A percentile compares a stretch with the other conserved stretches of the same genome.
Evolutionary conservation across 106 monocot species (phyloP).

Genomic region (Agapanthus africanus): DNA sequence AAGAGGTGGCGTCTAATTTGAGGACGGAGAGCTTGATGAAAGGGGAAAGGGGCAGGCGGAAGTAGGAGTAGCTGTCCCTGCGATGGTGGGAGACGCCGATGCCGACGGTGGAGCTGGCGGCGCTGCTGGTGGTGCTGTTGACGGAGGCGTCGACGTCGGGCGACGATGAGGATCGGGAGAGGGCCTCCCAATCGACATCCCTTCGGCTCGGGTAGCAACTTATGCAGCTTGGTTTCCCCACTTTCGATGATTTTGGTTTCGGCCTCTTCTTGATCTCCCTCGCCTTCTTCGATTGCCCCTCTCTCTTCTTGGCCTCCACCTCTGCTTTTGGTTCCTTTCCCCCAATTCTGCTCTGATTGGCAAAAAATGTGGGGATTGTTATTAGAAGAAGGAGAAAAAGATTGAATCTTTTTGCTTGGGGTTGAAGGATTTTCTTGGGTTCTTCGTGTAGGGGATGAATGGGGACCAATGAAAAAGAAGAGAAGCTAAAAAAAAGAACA

Average conservation of each 20-base stretch:
- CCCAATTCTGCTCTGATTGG: too few species aligned
- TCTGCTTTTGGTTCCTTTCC: neutral
- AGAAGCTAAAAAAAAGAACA: too few species aligned
- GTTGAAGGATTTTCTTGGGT: too few species aligned
- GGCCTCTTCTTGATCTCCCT: neutral
- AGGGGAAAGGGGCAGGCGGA: constrained; percentile 30
- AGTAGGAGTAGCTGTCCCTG: constrained; percentile 31
- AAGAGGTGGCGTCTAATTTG: constrained; percentile 42
- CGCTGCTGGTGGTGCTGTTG: neutral
- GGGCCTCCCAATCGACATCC: constrained; percentile 5
- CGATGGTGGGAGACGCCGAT: neutral
- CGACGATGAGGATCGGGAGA: neutral
- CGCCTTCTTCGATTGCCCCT: neutral
- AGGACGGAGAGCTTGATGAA: constrained; percentile 29
- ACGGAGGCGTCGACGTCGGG: neutral
- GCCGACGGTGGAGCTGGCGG: neutral
- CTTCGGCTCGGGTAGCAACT: neutral
- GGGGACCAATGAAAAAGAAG: too few species aligned
- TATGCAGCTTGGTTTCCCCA: constrained; percentile 1
- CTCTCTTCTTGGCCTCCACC: neutral
- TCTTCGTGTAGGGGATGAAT: too few species aligned
- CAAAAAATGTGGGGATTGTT: too few species aligned
- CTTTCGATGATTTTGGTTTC: neutral
- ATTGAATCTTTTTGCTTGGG: too few species aligned
- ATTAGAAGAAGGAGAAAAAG: too few species aligned